Evolutionary conservation across 192 early-diverging fungal genomes (phyloP).

Genomic region (Spizellomyces sp.): DNA sequence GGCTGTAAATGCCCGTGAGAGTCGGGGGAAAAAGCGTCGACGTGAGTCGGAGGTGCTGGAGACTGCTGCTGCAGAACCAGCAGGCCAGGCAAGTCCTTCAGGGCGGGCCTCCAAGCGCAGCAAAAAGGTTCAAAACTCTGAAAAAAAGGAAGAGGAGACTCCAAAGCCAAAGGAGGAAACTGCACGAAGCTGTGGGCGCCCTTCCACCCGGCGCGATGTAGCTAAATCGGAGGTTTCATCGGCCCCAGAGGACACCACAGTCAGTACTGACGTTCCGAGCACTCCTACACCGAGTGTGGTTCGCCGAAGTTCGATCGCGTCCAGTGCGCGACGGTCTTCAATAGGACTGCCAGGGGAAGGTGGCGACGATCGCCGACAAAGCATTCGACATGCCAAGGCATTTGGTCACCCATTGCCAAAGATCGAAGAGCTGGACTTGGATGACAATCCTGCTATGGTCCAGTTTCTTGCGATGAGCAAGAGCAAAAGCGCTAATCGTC

Average conservation of each 20-base stretch:
- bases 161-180: too few relatives aligned
- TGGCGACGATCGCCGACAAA: not conserved
- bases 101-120: too few relatives aligned
- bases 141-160: too few relatives aligned
- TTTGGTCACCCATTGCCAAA: not conserved
- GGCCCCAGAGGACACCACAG: too few relatives aligned
- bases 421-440: not conserved
- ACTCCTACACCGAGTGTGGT: not conserved
- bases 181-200: too few relatives aligned
- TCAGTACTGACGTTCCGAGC: too few relatives aligned
- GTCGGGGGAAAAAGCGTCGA: not conserved
- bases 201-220: too few relatives aligned
- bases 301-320: not conserved
- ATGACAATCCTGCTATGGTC: conserved; percentile 10
- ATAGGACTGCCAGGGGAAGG: not conserved
- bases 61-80: too few relatives aligned
- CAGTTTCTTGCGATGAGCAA: not conserved
- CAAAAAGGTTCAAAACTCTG: too few relatives aligned
- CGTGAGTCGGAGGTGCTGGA: not conserved
- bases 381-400: not conserved
- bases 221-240: too few relatives aligned
- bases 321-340: not conserved
- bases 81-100: too few relatives aligned
- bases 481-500: too few relatives aligned
- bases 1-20: not conserved